Conservation (phyloP, 1,284 basidiomycete genomes). For the Phlebopus sp. region DNA sequence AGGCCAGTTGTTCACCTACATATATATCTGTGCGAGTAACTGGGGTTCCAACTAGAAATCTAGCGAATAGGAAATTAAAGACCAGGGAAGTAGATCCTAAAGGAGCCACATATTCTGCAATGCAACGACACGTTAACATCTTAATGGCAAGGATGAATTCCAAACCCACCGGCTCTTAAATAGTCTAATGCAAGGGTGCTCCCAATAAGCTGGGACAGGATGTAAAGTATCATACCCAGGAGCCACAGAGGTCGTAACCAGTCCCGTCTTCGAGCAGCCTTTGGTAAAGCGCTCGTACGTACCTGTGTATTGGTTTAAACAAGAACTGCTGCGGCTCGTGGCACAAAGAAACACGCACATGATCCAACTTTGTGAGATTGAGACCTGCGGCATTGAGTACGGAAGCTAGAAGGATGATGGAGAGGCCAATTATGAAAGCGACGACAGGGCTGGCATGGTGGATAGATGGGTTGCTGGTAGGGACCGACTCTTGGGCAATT, state of each 20-base stretch:
- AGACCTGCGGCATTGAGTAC: conserved; percentile 83
- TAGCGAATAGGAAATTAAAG: conserved; percentile 87
- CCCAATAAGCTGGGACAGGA: conserved; percentile 82
- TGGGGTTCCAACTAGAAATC: conserved; percentile 78
- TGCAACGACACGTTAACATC: conserved; percentile 25
- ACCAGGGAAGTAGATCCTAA: conserved; percentile 81
- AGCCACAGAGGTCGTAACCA: conserved; percentile 81
- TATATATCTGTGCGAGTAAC: conserved; percentile 80
- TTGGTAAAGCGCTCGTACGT: conserved; percentile 68
- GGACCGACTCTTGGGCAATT: conserved; percentile 14
- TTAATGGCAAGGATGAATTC: not conserved
- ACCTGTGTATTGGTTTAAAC: conserved; percentile 41
- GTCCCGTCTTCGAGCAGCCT: conserved; percentile 62
- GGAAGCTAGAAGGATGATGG: conserved; percentile 75
- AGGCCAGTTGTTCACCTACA: conserved; percentile 35
- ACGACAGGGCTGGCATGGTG: conserved; percentile 59
- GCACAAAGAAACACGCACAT: conserved; percentile 45
- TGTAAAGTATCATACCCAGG: conserved; percentile 79
- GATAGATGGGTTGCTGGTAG: conserved; percentile 28
- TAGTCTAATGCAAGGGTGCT: conserved; percentile 84
- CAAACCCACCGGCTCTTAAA: conserved; percentile 70
- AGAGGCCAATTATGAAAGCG: conserved; percentile 77
- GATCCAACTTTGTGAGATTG: conserved; percentile 82
- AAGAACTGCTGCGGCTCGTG: not conserved
- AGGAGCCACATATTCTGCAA: conserved; percentile 78